These are phyloP conservation scores for Mortierella sp. DNA, from an alignment of 371 early-diverging fungal species.

Conservation along the genomic window DNA sequence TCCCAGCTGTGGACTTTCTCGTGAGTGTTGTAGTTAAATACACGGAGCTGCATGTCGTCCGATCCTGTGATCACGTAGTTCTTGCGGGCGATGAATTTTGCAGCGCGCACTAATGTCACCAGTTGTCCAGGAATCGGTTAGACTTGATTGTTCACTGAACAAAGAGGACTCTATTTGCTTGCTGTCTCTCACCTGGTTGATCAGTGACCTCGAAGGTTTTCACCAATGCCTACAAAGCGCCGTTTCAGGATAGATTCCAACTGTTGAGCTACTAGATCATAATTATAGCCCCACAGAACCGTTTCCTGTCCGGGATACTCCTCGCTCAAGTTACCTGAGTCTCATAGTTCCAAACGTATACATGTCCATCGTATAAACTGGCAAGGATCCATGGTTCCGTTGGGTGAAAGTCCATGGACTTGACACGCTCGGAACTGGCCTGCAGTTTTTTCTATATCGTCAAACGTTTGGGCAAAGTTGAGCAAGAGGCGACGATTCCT, in stretches of 20 bases:
- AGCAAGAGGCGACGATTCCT: too few species aligned
- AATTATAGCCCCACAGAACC: too few species aligned
- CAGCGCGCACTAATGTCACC: slow-evolving; percentile 83
- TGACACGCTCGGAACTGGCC: slow-evolving; percentile 96
- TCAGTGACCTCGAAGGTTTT: slow-evolving; percentile 97
- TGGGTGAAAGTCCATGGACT: slow-evolving; percentile 99
- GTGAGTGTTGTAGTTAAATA: slow-evolving; percentile 99
- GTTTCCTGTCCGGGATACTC: too few species aligned
- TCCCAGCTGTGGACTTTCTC: slow-evolving; percentile 96
- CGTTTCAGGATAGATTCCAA: too few species aligned
- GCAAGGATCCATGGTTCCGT: slow-evolving; percentile 99
- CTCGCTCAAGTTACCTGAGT: slow-evolving; percentile 87
- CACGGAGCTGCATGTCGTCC: slow-evolving; percentile 97
- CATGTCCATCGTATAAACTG: slow-evolving; percentile 97
- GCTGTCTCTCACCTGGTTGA: slow-evolving; percentile 69
- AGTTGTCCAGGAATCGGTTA: too few species aligned
- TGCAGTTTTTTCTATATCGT: slow-evolving; percentile 77
- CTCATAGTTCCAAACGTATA: slow-evolving; percentile 99
- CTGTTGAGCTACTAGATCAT: too few species aligned
- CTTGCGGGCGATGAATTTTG: slow-evolving; percentile 96
- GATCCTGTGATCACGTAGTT: slow-evolving; percentile 97
- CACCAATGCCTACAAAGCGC: slow-evolving; percentile 90
- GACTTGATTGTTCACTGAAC: too few species aligned
- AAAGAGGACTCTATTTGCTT: too few species aligned
- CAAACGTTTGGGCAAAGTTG: too few species aligned